A percentile compares a stretch with the other conserved stretches of the same genome.
These are phyloP conservation scores for Protomyces lactucae-debilis DNA, from an alignment of 1,139 yeast species.

Conservation along the genomic window DNA sequence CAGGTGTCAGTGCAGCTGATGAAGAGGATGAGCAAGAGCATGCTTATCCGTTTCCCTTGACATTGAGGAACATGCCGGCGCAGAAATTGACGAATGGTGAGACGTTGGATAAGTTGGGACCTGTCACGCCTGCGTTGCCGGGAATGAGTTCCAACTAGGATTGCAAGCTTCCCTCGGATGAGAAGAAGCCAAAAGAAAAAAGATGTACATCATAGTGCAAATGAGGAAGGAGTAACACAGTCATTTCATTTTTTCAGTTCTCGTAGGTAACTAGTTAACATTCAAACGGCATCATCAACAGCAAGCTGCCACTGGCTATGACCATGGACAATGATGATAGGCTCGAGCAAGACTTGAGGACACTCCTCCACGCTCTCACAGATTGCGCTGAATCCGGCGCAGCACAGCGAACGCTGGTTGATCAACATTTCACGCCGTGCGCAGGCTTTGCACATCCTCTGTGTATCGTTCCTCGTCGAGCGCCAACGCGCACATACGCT, in stretches of 20 bases:
- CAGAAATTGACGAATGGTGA: constrained; percentile 5
- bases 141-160: neutral
- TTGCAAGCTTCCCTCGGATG: neutral
- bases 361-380: neutral
- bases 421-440: constrained; percentile 6
- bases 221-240: neutral
- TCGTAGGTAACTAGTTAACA: too few relatives aligned
- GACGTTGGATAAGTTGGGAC: constrained; percentile 14
- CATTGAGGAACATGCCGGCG: constrained; percentile 16
- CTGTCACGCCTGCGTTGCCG: constrained; percentile 22
- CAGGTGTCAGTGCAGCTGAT: neutral
- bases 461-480: constrained; percentile 6
- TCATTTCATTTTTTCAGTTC: too few relatives aligned
- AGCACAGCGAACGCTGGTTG: constrained; percentile 13
- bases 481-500: neutral
- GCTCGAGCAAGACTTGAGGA: too few relatives aligned
- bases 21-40: constrained; percentile 19
- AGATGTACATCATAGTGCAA: too few relatives aligned
- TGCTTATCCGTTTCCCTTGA: constrained; percentile 23
- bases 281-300: too few relatives aligned
- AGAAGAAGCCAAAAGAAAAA: neutral
- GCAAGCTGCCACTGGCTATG: too few relatives aligned
- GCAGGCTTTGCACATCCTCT: constrained; percentile 15
- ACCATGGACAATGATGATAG: neutral
- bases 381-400: neutral